Percentiles rank a stretch among this genome's conserved stretches.
Conservation (phyloP, 306 rosid genomes). For the Pyrus betulifolia region DNA sequence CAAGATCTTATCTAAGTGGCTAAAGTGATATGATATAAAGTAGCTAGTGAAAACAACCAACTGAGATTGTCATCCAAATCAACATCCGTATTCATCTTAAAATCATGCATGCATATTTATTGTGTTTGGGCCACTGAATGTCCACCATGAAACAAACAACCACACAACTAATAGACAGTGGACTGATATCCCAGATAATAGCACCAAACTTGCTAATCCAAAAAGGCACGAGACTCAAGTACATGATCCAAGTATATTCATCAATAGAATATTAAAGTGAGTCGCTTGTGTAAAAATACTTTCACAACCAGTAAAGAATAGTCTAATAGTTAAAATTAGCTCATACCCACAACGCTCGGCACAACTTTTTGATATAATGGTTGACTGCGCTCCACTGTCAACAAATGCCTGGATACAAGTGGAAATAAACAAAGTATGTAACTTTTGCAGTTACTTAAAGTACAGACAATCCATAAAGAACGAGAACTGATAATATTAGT, state of each 20-base stretch:
- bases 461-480: not conserved
- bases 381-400: conserved; percentile 98
- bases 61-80: not conserved
- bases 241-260: too few relatives aligned
- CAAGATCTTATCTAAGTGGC: not conserved
- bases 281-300: not conserved
- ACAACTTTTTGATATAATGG: conserved; percentile 92
- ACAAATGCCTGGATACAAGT: conserved; percentile 79
- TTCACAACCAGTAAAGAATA: not conserved
- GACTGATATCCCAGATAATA: not conserved
- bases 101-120: not conserved
- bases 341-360: conserved; percentile 97
- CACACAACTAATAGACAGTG: not conserved
- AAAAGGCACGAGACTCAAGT: too few relatives aligned
- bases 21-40: not conserved
- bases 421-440: not conserved
- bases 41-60: not conserved
- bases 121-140: not conserved
- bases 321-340: conserved; percentile 9
- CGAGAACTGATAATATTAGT: not conserved
- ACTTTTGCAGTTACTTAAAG: not conserved
- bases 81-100: not conserved
- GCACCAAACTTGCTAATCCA: not conserved
- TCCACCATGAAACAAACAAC: not conserved
- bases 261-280: not conserved